Evolutionary conservation across 345 rosid genomes (phyloP), one percentile per base, ranked within the genome.

Genomic region (Erysimum cheiranthoides): DNA sequence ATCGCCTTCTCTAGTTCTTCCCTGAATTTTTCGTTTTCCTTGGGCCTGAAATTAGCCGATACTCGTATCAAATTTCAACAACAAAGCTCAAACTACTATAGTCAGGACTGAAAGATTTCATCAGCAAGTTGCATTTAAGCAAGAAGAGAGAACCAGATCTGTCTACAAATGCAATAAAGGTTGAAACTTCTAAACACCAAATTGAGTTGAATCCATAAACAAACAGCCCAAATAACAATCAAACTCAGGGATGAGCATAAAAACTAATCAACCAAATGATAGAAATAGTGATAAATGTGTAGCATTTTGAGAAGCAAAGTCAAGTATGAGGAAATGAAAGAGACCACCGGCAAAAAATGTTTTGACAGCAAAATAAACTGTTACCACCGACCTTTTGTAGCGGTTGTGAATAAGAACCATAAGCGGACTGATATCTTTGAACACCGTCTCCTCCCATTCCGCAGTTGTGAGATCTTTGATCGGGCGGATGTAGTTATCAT

Each of bases 321-420:
- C n/a, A 34, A 31, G 32, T 21, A 25, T 31, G 18, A 79, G 36
- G 14, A 27, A 50, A 14, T 14, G 51, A 50, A 16, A 39, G 28
- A 54, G 58, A 51, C 43, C 5, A 50, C 73, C 10, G 59, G 68
- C 53, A 25, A 3, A 39, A 40, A 36, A 53, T 40, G 36, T 43
- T 43, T 14, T 18, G 58, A 46, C 21, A 61, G 47, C 25, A 61
- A 30, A 50, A 30, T 4, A 50, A 46, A 46, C 47, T 25, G 67
- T 66, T 6, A 67, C 43, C 12, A 71, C 78, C 9, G 47, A 94
- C 96, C 97, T 85, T 79, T 76, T 90, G 79, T 91, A 91, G 47
- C 97, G 96, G 81, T 94, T 88, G 74, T 94, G 97, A 8, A 90
- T 92, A 52, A 94, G 83, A 79, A 94, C 71, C 74, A 94, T 87